A percentile compares a stretch with the other conserved stretches of the same genome.
Evolutionary conservation across 495 filamentous ascomycete genomes (phyloP).

Genomic region (Astrothelium macrocarpum): DNA sequence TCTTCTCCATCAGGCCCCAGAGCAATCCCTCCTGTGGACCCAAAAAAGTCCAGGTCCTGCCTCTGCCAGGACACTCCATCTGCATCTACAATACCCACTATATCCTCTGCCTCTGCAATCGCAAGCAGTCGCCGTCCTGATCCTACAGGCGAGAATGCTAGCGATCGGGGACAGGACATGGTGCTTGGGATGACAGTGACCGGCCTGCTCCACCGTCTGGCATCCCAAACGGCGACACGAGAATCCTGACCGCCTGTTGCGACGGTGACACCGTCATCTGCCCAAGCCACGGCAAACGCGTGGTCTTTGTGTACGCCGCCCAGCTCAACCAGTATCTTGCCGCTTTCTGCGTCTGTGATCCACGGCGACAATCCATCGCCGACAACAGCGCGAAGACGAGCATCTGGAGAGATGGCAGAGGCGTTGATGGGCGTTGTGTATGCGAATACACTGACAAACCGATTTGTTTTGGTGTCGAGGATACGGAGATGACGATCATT

Average conservation of each 20-base stretch:
- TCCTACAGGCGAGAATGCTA: conserved; percentile 76
- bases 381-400: conserved; percentile 70
- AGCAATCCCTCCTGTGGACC: conserved; percentile 69
- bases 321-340: conserved; percentile 46
- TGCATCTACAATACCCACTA: conserved; percentile 69
- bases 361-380: conserved; percentile 51
- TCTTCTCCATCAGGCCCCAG: conserved; percentile 63
- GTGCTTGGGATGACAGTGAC: conserved; percentile 60
- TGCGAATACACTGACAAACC: conserved; percentile 52
- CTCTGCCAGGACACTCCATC: conserved; percentile 44
- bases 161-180: conserved; percentile 65
- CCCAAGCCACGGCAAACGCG: conserved; percentile 87
- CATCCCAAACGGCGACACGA: conserved; percentile 77
- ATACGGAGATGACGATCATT: conserved; percentile 72
- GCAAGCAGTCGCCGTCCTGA: conserved; percentile 63
- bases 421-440: conserved; percentile 70
- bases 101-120: conserved; percentile 76
- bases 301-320: conserved; percentile 61
- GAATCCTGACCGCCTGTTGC: conserved; percentile 89
- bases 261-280: conserved; percentile 75
- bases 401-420: conserved; percentile 68
- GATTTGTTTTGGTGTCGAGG: conserved; percentile 62
- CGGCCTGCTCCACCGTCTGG: conserved; percentile 56
- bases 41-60: conserved; percentile 78
- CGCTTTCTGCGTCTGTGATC: conserved; percentile 56